These are phyloP conservation scores for Wickerhamiella brachini DNA, from an alignment of 805 yeast species.

Conservation along the genomic window DNA sequence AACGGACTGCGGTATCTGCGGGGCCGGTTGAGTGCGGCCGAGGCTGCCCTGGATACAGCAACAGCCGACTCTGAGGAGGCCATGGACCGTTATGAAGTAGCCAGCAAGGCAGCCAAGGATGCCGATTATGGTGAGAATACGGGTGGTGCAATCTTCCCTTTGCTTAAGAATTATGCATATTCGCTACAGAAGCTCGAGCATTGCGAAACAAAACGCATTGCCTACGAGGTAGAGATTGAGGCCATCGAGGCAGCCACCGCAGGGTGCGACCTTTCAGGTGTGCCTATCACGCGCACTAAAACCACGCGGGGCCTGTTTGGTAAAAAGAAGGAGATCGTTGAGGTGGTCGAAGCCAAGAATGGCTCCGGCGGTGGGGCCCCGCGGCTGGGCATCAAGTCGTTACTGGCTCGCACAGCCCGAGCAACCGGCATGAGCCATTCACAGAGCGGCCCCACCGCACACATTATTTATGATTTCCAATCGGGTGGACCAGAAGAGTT, in stretches of 20 bases:
- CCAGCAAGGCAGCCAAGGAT: slow-evolving; percentile 10
- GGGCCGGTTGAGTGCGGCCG: slow-evolving; percentile 25
- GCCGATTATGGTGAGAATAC: slow-evolving; percentile 23
- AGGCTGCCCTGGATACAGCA: slow-evolving; percentile 24
- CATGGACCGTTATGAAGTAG: slow-evolving; percentile 28
- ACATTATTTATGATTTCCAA: slow-evolving; percentile 40
- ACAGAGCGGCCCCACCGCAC: slow-evolving; percentile 12
- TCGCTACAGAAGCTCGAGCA: slow-evolving; percentile 49
- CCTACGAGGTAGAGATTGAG: slow-evolving; percentile 77
- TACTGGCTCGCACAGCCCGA: slow-evolving; percentile 15
- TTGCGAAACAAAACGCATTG: slow-evolving; percentile 61
- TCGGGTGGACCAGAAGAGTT: slow-evolving; percentile 70
- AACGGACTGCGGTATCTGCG: slow-evolving; percentile 23
- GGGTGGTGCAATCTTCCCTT: slow-evolving; percentile 14
- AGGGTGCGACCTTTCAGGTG: slow-evolving; percentile 32
- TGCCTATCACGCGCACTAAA: slow-evolving; percentile 25
- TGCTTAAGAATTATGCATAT: slow-evolving; percentile 38
- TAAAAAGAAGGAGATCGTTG: slow-evolving; percentile 20
- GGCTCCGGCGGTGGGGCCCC: slow-evolving; percentile 4
- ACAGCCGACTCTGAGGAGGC: slow-evolving; percentile 12
- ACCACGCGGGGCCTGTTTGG: slow-evolving; percentile 51
- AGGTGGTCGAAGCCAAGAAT: slow-evolving; percentile 11
- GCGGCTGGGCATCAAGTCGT: slow-evolving; percentile 16
- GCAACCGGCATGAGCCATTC: slow-evolving; percentile 11
- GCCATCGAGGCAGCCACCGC: slow-evolving; percentile 77